phyloP scores from a whole-genome alignment of 148 eudicot genomes.

The Chenopodium berlandieri region DNA sequence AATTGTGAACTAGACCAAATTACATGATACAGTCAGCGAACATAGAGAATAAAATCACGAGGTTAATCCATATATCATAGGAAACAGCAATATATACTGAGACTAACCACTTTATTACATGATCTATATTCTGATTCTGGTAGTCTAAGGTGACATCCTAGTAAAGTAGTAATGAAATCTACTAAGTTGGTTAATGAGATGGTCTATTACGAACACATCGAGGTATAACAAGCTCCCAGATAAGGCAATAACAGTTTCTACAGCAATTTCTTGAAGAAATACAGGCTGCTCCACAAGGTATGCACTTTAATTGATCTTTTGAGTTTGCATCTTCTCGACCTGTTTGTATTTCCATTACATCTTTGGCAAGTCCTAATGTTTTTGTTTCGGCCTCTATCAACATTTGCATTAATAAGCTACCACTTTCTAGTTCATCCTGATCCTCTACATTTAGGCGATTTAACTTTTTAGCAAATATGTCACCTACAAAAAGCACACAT shows the following conservation, averaged over 20 bases:
- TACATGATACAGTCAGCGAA: too few relatives aligned
- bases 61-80: too few relatives aligned
- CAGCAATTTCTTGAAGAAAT: slow-evolving; percentile 9
- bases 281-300: slow-evolving; percentile 2
- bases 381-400: neutral
- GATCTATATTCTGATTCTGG: too few relatives aligned
- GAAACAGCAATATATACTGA: too few relatives aligned
- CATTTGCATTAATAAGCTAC: neutral
- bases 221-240: neutral
- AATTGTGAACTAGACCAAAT: too few relatives aligned
- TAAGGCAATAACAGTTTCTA: neutral
- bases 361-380: neutral
- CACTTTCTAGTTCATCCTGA: neutral
- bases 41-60: too few relatives aligned
- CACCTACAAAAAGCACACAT: neutral
- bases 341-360: neutral
- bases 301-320: neutral
- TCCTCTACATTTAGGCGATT: neutral
- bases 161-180: neutral
- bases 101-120: too few relatives aligned
- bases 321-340: too few relatives aligned
- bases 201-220: neutral
- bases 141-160: neutral
- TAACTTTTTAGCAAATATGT: neutral
- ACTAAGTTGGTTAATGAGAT: neutral